Base-by-base conservation (phyloP, 2,329 filamentous ascomycete species). In the Cryphonectria parasitica region DNA sequence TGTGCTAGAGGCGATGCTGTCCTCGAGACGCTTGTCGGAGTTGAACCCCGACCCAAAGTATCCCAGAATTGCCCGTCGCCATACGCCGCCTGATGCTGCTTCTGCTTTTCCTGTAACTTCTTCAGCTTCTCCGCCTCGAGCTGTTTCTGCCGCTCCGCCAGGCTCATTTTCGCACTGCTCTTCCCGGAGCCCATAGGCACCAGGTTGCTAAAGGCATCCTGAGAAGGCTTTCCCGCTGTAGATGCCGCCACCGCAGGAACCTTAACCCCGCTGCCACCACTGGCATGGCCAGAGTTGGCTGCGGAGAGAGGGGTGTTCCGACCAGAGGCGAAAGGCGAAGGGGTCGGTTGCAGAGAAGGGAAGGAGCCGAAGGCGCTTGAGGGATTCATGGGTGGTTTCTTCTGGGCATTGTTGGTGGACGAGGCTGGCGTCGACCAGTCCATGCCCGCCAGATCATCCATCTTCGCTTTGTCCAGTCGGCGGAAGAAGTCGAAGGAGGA, bases 151-250 rank as follows among this genome's bases (percentile, higher is more conserved):
- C 94, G 91, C 80, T 97, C 93, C 74, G 92, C 88, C 74, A 97
- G 82, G 72, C 89, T 91, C 22, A 98, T 84, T 74, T 92, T 96
- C 79, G 90, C 91, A 41, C 86, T 88, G 68, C 82, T 81, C 78
- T 90, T 90, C 66, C 86, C 82, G 41, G 86, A 80, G 64, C 87
- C 87, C 76, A 91, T 89, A 74, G 86, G 89, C 72, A 94, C 85
- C 66, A 96, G 83, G 76, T 90, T 92, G 77, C 92, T 92, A 81
- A 96, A 96, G 83, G 91, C 94, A 78, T 96, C 93, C 63, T 86
- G 82, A 7, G 87, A 80, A 49, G 89, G 77, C 75, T 87, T 92
- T 4, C 81, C 71, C 2, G 82, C 74, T 17, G 36, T 34, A 2
- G 36, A 39, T 10, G 36, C 76, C 11, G 75, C 73, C 5, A 77